phyloP scores from a whole-genome alignment of 768 basidiomycete genomes.

The Clitopilus hobsonii region DNA sequence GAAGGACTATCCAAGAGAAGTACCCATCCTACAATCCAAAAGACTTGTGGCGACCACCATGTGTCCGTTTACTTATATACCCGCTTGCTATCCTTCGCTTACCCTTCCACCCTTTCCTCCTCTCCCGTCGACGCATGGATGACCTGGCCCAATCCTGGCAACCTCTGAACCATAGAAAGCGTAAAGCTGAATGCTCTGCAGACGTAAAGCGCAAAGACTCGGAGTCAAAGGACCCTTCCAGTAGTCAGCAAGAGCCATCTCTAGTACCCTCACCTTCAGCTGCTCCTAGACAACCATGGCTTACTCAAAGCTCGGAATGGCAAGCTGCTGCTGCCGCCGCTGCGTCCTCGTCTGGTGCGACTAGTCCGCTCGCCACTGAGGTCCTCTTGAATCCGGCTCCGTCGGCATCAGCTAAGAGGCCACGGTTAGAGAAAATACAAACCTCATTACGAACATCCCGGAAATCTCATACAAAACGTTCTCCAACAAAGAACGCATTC shows the following conservation, averaged over 20 bases:
- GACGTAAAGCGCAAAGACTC: conserved; percentile 27
- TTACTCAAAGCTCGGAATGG: conserved; percentile 21
- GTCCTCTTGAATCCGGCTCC: conserved; percentile 15
- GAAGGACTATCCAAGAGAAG: conserved; percentile 6
- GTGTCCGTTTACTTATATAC: conserved; percentile 33
- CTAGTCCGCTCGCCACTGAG: conserved; percentile 25
- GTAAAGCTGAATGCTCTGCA: conserved; percentile 48
- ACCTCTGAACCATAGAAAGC: conserved; percentile 54
- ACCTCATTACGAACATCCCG: conserved; percentile 17
- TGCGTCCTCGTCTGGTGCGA: conserved; percentile 23
- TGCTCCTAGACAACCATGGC: conserved; percentile 39
- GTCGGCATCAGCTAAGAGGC: conserved; percentile 30
- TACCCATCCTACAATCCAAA: conserved; percentile 9
- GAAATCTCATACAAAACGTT: conserved; percentile 16
- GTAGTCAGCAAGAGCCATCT: conserved; percentile 4
- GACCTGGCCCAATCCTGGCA: conserved; percentile 50
- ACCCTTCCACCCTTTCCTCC: conserved; percentile 12
- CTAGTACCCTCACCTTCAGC: conserved; percentile 9
- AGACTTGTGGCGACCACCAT: conserved; percentile 25
- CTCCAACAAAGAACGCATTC: conserved; percentile 9
- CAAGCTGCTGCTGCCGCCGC: neutral
- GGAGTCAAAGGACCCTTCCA: conserved; percentile 21
- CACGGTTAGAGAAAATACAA: conserved; percentile 31
- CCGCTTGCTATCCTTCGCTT: conserved; percentile 23
- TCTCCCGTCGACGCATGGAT: conserved; percentile 41